Conservation (phyloP, 2,329 filamentous ascomycete species). For the Alternaria infectoria region DNA sequence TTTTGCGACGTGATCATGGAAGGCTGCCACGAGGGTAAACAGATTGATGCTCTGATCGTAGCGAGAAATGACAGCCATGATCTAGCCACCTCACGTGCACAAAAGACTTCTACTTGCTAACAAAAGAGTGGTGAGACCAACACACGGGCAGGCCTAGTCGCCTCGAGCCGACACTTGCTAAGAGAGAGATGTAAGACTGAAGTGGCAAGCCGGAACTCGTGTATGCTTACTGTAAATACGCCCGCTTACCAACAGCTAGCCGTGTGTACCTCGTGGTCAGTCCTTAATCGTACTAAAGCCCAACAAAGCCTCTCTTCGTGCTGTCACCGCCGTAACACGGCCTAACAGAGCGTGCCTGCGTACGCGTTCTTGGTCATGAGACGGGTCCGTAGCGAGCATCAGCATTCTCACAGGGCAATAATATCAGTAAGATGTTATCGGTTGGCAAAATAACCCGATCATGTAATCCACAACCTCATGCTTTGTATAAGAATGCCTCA, state of each 20-base stretch:
- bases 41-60: not conserved
- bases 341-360: not conserved
- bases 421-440: not conserved
- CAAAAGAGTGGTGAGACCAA: not conserved
- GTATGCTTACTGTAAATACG: not conserved
- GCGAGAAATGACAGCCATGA: not conserved
- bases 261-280: not conserved
- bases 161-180: not conserved
- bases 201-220: not conserved
- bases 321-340: not conserved
- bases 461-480: not conserved
- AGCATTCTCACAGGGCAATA: not conserved
- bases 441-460: not conserved
- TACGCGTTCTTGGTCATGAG: not conserved
- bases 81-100: not conserved
- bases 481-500: not conserved
- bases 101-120: not conserved
- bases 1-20: not conserved
- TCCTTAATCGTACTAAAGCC: not conserved
- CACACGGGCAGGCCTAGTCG: not conserved
- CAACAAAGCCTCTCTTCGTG: not conserved
- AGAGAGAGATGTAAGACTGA: not conserved
- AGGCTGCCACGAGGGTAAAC: not conserved
- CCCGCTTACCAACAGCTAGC: not conserved
- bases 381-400: not conserved